phyloP scores from a whole-genome alignment of 805 yeast genomes.

The Hanseniaspora singularis region DNA sequence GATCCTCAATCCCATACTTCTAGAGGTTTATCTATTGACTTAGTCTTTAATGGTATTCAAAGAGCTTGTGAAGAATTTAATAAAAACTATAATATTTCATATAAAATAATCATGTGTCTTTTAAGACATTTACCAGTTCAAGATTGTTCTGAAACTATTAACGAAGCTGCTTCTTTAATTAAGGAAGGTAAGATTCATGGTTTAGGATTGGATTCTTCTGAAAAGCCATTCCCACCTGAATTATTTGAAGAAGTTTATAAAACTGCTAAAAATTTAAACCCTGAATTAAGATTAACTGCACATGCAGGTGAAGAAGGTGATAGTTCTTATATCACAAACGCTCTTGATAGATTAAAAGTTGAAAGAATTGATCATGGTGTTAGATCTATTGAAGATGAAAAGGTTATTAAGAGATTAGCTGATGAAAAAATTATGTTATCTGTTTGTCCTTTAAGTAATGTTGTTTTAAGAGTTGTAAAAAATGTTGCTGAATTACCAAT shows the following conservation, averaged over 20 bases:
- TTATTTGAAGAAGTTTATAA: conserved; percentile 53
- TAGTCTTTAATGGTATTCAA: conserved; percentile 53
- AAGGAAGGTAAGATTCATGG: conserved; percentile 55
- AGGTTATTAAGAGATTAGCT: conserved; percentile 46
- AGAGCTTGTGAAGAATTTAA: conserved; percentile 54
- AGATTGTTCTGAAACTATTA: conserved; percentile 47
- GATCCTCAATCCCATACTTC: conserved; percentile 79
- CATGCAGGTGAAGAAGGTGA: conserved; percentile 90
- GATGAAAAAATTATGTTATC: conserved; percentile 46
- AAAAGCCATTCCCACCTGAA: conserved; percentile 65
- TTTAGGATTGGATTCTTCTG: conserved; percentile 72
- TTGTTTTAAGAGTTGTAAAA: conserved; percentile 60
- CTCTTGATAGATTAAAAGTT: conserved; percentile 49
- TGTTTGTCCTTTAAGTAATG: conserved; percentile 68
- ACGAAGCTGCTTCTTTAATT: conserved; percentile 39
- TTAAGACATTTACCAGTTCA: conserved; percentile 60
- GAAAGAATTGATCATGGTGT: conserved; percentile 76
- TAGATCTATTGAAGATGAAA: conserved; percentile 45
- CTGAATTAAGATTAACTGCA: conserved; percentile 56
- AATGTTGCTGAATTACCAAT: conserved; percentile 60
- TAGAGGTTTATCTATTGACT: conserved; percentile 48
- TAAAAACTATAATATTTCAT: conserved; percentile 45
- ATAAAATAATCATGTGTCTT: conserved; percentile 70
- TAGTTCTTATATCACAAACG: conserved; percentile 47
- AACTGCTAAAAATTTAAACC: conserved; percentile 36